Conservation (phyloP, 495 filamentous ascomycete species). For the Hypoxylon subgilvum region DNA sequence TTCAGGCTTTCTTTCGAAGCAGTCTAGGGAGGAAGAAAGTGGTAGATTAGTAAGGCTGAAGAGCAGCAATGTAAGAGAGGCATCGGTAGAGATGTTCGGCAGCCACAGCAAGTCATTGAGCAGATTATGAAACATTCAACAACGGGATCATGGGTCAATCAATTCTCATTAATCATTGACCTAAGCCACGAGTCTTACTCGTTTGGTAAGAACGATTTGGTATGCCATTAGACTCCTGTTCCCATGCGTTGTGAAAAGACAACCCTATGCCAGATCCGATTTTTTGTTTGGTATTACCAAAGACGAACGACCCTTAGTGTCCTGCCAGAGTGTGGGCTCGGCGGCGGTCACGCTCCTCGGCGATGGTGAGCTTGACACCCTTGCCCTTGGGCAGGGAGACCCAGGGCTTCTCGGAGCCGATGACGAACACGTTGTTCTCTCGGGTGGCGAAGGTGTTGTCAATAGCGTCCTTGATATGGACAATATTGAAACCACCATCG, state of each 20-base stretch:
- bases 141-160: slow-evolving; percentile 42
- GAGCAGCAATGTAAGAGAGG: too few relatives aligned
- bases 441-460: slow-evolving; percentile 99
- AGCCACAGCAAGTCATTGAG: too few relatives aligned
- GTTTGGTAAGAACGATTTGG: slow-evolving; percentile 39
- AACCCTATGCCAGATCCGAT: slow-evolving; percentile 39
- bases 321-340: slow-evolving; percentile 77
- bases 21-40: too few relatives aligned
- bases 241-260: slow-evolving; percentile 44
- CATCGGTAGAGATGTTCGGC: too few relatives aligned
- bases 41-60: too few relatives aligned
- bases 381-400: slow-evolving; percentile 98
- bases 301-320: slow-evolving; percentile 54
- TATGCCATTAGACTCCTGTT: slow-evolving; percentile 48
- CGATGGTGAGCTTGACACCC: slow-evolving; percentile 99
- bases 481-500: slow-evolving; percentile 99
- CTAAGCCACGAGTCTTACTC: slow-evolving; percentile 38
- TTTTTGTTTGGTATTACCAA: slow-evolving; percentile 30
- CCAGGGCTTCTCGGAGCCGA: slow-evolving; percentile 97
- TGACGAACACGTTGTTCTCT: slow-evolving; percentile 98
- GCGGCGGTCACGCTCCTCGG: slow-evolving; percentile 96
- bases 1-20: too few relatives aligned
- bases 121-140: neutral
- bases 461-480: slow-evolving; percentile 99
- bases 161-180: slow-evolving; percentile 47